Percentiles rank a stretch among this genome's conserved stretches.
These are phyloP conservation scores for Physcomitrellopsis africana DNA, from an alignment of 225 moss, liverwort and hornwort species.

Conservation along the genomic window DNA sequence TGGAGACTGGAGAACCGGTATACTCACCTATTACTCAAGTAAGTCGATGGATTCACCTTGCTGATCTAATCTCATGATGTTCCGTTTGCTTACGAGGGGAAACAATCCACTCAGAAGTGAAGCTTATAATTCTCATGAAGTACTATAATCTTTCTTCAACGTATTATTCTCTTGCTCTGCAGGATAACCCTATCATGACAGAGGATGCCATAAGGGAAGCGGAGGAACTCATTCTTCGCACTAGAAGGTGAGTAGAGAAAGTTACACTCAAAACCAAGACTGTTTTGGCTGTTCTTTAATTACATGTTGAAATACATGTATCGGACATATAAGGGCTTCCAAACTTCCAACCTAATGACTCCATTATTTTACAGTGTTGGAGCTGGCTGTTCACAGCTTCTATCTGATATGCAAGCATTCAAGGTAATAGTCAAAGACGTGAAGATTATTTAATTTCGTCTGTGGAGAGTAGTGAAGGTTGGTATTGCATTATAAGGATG, in stretches of 20 bases:
- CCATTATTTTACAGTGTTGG: slow-evolving; percentile 71
- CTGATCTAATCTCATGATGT: background rate
- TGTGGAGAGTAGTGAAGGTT: slow-evolving; percentile 12
- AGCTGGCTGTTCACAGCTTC: slow-evolving; percentile 96
- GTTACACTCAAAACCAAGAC: background rate
- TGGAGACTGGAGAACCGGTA: slow-evolving; percentile 83
- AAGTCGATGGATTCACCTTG: slow-evolving; percentile 9
- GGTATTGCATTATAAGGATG: background rate
- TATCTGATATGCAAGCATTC: slow-evolving; percentile 98
- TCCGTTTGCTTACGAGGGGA: slow-evolving; percentile 1
- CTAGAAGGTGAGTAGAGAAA: slow-evolving; percentile 62
- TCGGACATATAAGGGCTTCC: background rate
- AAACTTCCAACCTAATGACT: slow-evolving; percentile 23
- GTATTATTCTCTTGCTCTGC: slow-evolving; percentile 13
- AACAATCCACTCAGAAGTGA: background rate
- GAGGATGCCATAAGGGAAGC: slow-evolving; percentile 90
- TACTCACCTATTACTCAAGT: slow-evolving; percentile 95
- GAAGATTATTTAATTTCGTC: background rate
- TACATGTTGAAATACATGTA: background rate
- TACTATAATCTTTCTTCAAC: background rate
- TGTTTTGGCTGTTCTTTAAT: background rate
- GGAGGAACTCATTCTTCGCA: slow-evolving; percentile 93
- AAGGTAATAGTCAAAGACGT: slow-evolving; percentile 50
- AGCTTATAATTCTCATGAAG: background rate
- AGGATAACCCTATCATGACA: slow-evolving; percentile 64